phyloP scores from a whole-genome alignment of 2,329 filamentous ascomycete genomes.

The Fusarium annulatum region DNA sequence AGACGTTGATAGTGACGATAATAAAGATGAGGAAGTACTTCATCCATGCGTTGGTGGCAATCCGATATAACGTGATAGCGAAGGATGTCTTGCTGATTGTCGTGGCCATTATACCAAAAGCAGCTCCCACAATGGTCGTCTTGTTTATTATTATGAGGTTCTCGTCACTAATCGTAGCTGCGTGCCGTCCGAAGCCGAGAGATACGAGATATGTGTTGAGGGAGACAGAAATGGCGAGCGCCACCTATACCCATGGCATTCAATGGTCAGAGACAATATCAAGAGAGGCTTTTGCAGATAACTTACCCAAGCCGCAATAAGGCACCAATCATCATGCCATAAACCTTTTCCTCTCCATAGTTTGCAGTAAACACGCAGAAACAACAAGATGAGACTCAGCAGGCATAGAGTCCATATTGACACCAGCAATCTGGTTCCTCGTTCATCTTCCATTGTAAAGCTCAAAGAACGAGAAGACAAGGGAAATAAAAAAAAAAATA shows the following conservation, averaged over 20 bases:
- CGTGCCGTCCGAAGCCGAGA: conserved; percentile 45
- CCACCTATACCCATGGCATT: conserved; percentile 28
- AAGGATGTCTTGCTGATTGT: conserved; percentile 54
- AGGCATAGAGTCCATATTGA: conserved; percentile 46
- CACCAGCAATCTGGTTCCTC: conserved; percentile 46
- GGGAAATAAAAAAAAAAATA: not conserved
- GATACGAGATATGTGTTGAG: conserved; percentile 49
- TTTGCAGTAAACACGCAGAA: conserved; percentile 53
- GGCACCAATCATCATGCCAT: conserved; percentile 53
- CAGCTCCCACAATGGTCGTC: conserved; percentile 43
- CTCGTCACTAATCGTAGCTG: conserved; percentile 37
- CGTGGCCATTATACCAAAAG: conserved; percentile 50
- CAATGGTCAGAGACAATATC: not conserved
- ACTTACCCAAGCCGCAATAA: conserved; percentile 52
- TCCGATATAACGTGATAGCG: conserved; percentile 51
- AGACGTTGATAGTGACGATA: conserved; percentile 49
- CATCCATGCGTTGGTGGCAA: conserved; percentile 45
- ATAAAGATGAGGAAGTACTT: conserved; percentile 47
- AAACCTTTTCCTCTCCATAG: conserved; percentile 49
- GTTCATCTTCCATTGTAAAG: conserved; percentile 29
- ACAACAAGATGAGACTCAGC: conserved; percentile 42
- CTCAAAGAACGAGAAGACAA: not conserved
- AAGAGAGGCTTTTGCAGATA: not conserved
- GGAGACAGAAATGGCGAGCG: conserved; percentile 45
- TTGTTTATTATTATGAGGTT: conserved; percentile 44